phyloP scores from a whole-genome alignment of 139 green algal species.

The Picochlorum sp. region DNA sequence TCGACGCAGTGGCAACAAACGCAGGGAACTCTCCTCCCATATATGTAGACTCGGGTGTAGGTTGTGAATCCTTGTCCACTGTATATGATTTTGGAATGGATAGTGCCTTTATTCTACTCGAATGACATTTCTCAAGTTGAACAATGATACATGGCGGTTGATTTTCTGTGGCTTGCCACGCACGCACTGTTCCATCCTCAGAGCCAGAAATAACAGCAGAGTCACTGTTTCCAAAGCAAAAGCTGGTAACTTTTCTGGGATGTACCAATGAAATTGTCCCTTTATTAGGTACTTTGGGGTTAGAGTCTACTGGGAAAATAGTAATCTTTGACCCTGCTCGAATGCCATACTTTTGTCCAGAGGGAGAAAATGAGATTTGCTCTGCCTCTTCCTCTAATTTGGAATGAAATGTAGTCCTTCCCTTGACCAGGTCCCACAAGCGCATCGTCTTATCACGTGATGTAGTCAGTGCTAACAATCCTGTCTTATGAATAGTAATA shows the following conservation, averaged over 20 bases:
- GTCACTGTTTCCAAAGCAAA: slow-evolving; percentile 11
- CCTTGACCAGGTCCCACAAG: slow-evolving; percentile 79
- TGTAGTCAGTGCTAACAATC: slow-evolving; percentile 62
- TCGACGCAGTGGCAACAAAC: slow-evolving; percentile 42
- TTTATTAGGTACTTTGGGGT: background rate
- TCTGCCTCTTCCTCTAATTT: slow-evolving; percentile 46
- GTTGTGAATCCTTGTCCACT: background rate
- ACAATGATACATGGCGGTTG: slow-evolving; percentile 7
- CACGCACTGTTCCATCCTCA: slow-evolving; percentile 32
- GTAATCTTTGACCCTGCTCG: slow-evolving; percentile 33
- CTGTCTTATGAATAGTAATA: slow-evolving; percentile 62
- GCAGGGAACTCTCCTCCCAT: background rate
- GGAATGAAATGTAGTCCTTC: slow-evolving; percentile 48
- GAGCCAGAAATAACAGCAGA: slow-evolving; percentile 18
- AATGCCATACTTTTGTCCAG: slow-evolving; percentile 42
- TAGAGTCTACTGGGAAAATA: slow-evolving; percentile 24
- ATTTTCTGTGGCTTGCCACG: slow-evolving; percentile 41
- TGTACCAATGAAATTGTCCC: slow-evolving; percentile 9
- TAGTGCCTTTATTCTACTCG: slow-evolving; percentile 16
- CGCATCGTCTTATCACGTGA: slow-evolving; percentile 53
- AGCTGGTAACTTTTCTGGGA: slow-evolving; percentile 29
- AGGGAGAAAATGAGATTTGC: slow-evolving; percentile 32
- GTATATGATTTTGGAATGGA: slow-evolving; percentile 3
- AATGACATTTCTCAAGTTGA: slow-evolving; percentile 19
- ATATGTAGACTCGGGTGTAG: background rate